Conservation (phyloP, 169 alveolate species). For the Toxoplasma gondii region DNA sequence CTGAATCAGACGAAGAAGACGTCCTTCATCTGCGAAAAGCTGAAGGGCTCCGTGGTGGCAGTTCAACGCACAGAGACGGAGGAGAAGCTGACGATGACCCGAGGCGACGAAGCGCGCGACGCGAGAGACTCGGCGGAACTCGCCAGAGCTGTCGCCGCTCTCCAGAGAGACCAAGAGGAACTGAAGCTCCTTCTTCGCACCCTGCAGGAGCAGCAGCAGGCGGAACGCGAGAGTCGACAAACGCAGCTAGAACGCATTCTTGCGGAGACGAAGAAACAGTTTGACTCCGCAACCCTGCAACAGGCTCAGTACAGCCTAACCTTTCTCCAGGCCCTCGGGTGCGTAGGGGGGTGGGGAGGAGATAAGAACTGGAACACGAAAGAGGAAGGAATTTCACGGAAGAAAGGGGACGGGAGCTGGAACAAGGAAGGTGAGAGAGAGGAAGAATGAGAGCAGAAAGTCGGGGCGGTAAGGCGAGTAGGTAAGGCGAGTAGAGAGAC, state of each 20-base stretch:
- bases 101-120: no score
- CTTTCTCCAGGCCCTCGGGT: not conserved
- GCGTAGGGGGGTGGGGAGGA: not conserved
- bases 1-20: conserved; percentile 14
- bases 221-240: not conserved
- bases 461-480: not conserved
- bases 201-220: not conserved
- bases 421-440: not conserved
- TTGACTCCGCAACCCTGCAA: not conserved
- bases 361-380: not conserved
- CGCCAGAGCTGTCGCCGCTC: not conserved
- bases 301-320: not conserved
- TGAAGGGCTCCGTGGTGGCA: not conserved
- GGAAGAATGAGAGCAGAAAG: not conserved
- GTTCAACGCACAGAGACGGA: not conserved
- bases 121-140: no score
- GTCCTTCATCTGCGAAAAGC: not conserved
- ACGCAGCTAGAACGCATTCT: not conserved
- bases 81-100: no score
- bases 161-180: not conserved
- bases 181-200: not conserved
- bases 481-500: not conserved
- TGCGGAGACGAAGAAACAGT: not conserved
- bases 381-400: not conserved
- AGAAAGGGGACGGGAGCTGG: no score